Evolutionary conservation across 192 early-diverging fungal species (phyloP).

Genomic region (Diversispora epigaea): DNA sequence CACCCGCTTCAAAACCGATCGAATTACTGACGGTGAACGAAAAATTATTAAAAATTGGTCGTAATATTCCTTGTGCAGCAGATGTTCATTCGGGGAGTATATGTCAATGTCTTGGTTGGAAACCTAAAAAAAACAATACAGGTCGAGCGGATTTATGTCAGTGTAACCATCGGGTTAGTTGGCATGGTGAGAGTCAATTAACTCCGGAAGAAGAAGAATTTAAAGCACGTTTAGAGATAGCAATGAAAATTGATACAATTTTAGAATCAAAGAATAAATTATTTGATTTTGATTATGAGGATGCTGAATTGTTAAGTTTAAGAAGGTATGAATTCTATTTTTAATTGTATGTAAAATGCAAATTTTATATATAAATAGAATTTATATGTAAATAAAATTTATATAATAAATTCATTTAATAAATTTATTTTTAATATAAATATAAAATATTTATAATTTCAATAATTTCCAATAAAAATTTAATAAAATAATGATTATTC

Average conservation of each 20-base stretch:
- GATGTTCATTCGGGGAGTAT: neutral
- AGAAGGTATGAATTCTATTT: slow-evolving; percentile 39
- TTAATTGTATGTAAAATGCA: neutral
- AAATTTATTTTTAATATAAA: no score
- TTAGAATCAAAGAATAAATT: slow-evolving; percentile 56
- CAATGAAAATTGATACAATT: slow-evolving; percentile 49
- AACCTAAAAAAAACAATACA: slow-evolving; percentile 38
- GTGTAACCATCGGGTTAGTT: slow-evolving; percentile 48
- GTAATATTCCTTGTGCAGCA: slow-evolving; percentile 47
- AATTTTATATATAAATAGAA: neutral
- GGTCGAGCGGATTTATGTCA: slow-evolving; percentile 43
- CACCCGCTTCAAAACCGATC: slow-evolving; percentile 39
- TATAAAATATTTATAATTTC: no score
- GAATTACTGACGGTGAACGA: slow-evolving; percentile 40
- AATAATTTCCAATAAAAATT: neutral
- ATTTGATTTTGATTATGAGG: slow-evolving; percentile 51
- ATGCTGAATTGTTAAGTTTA: slow-evolving; percentile 49
- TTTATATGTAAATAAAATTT: no score
- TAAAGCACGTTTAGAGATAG: slow-evolving; percentile 47
- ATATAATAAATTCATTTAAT: no score
- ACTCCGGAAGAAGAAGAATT: slow-evolving; percentile 46
- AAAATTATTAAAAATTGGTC: slow-evolving; percentile 50
- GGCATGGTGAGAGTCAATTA: slow-evolving; percentile 44
- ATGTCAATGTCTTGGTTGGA: slow-evolving; percentile 55
- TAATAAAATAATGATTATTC: neutral